Percentiles rank a stretch among this genome's conserved stretches.
phyloP scores from a whole-genome alignment of 169 alveolate species.

The Babesia ovis region DNA sequence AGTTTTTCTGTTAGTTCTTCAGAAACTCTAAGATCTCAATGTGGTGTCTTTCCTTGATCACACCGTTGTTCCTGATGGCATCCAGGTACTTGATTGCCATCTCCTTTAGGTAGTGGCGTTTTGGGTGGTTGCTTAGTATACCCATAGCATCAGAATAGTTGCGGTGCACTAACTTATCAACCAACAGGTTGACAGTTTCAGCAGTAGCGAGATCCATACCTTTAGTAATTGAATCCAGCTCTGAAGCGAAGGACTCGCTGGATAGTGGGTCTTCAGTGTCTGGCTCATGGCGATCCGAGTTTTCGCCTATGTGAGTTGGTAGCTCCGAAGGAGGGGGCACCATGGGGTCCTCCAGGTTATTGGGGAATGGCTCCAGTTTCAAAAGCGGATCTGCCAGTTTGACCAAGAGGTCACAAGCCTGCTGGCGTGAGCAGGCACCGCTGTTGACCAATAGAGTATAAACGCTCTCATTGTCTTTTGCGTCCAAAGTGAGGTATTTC shows the following conservation, averaged over 20 bases:
- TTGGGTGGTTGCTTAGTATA: constrained; percentile 16
- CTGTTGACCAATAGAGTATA: constrained; percentile 44
- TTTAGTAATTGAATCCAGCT: constrained; percentile 8
- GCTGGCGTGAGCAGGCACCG: constrained; percentile 40
- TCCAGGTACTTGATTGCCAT: constrained; percentile 24
- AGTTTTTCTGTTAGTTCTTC: background rate
- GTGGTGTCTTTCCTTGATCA: constrained; percentile 10
- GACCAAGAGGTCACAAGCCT: constrained; percentile 31
- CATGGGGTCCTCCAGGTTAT: background rate
- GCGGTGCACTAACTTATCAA: constrained; percentile 23
- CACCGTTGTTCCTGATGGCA: constrained; percentile 22
- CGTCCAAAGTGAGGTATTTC: constrained; percentile 32
- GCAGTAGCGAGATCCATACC: constrained; percentile 17
- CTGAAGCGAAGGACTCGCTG: background rate
- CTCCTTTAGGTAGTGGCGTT: constrained; percentile 30
- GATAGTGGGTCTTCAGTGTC: background rate
- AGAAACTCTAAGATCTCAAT: constrained; percentile 28
- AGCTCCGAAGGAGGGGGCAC: background rate
- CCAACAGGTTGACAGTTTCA: constrained; percentile 17
- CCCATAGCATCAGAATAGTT: constrained; percentile 40
- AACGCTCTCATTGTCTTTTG: constrained; percentile 24
- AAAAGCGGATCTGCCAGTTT: constrained; percentile 28
- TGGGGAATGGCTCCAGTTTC: constrained; percentile 30
- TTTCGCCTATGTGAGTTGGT: background rate
- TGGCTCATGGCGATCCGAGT: constrained; percentile 5